Conservation (phyloP, 139 green algal species). For the Micractinium conductrix region DNA sequence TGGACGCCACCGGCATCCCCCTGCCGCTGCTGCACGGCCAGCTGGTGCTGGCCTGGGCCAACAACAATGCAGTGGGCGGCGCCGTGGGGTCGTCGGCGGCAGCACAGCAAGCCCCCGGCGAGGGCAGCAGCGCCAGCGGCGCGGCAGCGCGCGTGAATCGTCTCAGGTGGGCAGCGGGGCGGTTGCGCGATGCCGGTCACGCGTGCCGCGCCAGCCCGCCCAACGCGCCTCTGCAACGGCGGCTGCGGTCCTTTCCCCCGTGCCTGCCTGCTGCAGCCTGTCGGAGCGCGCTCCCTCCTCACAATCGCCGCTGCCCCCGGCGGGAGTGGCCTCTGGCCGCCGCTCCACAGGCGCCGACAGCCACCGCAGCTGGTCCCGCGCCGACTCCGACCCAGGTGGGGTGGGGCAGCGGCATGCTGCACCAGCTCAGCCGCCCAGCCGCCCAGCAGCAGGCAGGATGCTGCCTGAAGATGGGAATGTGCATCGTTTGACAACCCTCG, state of each 20-base stretch:
- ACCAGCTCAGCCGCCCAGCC: no score
- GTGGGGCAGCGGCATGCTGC: neutral
- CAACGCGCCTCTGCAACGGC: no score
- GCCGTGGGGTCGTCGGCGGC: neutral
- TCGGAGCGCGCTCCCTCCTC: neutral
- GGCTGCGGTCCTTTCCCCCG: neutral
- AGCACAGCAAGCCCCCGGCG: no score
- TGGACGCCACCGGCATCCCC: slow-evolving; percentile 36
- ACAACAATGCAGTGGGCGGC: no score
- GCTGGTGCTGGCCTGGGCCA: slow-evolving; percentile 52
- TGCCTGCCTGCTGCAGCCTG: slow-evolving; percentile 5
- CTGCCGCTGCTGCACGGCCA: slow-evolving; percentile 30
- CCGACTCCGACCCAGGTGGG: neutral
- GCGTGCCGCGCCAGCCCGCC: no score
- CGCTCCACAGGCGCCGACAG: slow-evolving; percentile 7
- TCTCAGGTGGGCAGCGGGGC: neutral
- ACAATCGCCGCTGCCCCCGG: neutral
- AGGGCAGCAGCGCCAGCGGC: no score
- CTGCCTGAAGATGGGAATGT: no score
- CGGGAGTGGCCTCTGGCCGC: neutral
- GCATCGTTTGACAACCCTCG: no score
- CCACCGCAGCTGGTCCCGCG: slow-evolving; percentile 13
- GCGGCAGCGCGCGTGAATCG: neutral
- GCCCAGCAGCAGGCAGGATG: no score
- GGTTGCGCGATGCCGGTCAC: no score